A percentile compares a stretch with the other conserved stretches of the same genome.
Conservation (phyloP, 2,329 filamentous ascomycete species). For the Alternaria arborescens region DNA sequence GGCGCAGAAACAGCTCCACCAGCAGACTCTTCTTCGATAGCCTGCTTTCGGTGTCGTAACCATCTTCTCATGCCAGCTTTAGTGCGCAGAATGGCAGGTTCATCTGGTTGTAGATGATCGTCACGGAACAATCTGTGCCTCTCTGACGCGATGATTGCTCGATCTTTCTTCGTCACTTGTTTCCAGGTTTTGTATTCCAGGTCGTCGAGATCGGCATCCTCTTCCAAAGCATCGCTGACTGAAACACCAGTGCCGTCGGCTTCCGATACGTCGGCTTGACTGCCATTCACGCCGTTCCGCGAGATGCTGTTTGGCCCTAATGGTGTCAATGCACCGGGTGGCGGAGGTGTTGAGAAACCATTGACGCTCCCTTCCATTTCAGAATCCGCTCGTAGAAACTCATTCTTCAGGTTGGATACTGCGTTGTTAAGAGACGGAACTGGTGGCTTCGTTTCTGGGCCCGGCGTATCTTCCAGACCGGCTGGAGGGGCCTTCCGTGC, state of each 20-base stretch:
- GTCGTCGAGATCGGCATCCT: conserved; percentile 87
- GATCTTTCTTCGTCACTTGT: conserved; percentile 96
- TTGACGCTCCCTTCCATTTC: conserved; percentile 84
- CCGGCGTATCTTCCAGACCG: conserved; percentile 80
- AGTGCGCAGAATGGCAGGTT: conserved; percentile 83
- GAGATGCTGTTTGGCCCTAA: conserved; percentile 72
- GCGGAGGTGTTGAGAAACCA: conserved; percentile 85
- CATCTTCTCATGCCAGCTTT: conserved; percentile 92
- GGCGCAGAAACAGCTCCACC: conserved; percentile 61
- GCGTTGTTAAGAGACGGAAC: conserved; percentile 64
- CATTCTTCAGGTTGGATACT: conserved; percentile 61
- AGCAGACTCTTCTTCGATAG: conserved; percentile 50
- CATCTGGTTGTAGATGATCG: conserved; percentile 83
- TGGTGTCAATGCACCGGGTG: conserved; percentile 79
- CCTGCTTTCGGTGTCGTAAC: conserved; percentile 78
- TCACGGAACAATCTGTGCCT: conserved; percentile 86
- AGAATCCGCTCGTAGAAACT: conserved; percentile 71
- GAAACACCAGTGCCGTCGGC: conserved; percentile 76
- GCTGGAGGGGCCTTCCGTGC: conserved; percentile 77
- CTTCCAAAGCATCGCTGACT: conserved; percentile 72
- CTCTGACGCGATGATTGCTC: conserved; percentile 85
- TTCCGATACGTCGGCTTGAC: conserved; percentile 86
- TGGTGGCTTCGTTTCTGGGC: conserved; percentile 75
- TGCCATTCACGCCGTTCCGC: conserved; percentile 65
- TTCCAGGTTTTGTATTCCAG: conserved; percentile 97